phyloP scores from a whole-genome alignment of 108 stramenopile species.

The Nitzschia sp. region DNA sequence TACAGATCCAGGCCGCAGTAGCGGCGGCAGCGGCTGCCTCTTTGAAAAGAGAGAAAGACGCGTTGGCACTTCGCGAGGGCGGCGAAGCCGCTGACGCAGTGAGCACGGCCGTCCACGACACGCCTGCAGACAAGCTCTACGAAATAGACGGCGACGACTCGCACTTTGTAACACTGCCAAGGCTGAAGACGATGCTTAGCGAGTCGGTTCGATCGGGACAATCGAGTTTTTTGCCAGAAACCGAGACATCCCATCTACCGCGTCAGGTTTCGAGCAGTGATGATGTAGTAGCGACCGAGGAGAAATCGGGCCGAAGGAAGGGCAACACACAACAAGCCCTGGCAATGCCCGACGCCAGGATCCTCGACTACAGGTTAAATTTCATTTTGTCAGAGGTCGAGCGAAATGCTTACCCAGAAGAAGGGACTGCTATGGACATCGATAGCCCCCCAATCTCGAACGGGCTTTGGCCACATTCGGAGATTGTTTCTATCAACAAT shows the following conservation, averaged over 20 bases:
- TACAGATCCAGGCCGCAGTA: slow-evolving; percentile 75
- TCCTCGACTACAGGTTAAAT: slow-evolving; percentile 62
- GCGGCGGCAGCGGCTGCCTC: slow-evolving; percentile 75
- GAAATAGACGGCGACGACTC: slow-evolving; percentile 41
- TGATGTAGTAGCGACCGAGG: slow-evolving; percentile 1
- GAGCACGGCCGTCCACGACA: slow-evolving; percentile 32
- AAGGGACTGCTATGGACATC: not conserved
- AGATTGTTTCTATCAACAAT: slow-evolving; percentile 24
- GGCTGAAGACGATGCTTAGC: slow-evolving; percentile 17
- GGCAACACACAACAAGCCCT: slow-evolving; percentile 25
- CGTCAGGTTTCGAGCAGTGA: not conserved
- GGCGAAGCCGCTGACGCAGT: slow-evolving; percentile 44
- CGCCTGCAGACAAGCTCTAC: slow-evolving; percentile 35
- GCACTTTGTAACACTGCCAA: slow-evolving; percentile 38
- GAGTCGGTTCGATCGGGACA: slow-evolving; percentile 2
- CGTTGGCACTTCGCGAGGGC: slow-evolving; percentile 40
- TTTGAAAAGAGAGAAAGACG: slow-evolving; percentile 40
- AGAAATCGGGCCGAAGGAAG: slow-evolving; percentile 18
- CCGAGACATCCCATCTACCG: not conserved
- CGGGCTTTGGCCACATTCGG: slow-evolving; percentile 22
- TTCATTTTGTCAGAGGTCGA: slow-evolving; percentile 49
- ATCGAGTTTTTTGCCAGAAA: not conserved
- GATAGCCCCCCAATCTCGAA: not conserved
- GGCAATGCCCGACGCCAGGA: slow-evolving; percentile 70
- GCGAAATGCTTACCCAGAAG: slow-evolving; percentile 12